Evolutionary conservation across 2,329 filamentous ascomycete genomes (phyloP).

Genomic region (Penicillium hordei): DNA sequence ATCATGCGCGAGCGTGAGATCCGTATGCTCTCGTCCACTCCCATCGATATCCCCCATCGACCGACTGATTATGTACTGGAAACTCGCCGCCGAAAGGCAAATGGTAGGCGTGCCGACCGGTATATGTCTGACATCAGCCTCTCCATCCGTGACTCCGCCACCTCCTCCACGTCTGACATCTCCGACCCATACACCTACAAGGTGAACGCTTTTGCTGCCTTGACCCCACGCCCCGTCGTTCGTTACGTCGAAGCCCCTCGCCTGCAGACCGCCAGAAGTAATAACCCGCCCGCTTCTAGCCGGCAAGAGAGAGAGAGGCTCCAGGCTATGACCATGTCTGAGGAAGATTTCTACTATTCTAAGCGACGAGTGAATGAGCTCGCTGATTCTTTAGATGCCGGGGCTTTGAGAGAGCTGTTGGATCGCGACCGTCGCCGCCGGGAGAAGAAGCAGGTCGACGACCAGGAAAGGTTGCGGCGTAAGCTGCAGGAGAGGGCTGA

Average conservation of each 20-base stretch:
- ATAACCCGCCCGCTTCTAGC: conserved; percentile 49
- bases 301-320: conserved; percentile 51
- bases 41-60: conserved; percentile 62
- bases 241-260: conserved; percentile 68
- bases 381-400: conserved; percentile 81
- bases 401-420: conserved; percentile 81
- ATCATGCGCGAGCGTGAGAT: conserved; percentile 83
- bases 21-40: conserved; percentile 72
- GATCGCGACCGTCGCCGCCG: conserved; percentile 80
- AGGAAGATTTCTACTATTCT: conserved; percentile 58
- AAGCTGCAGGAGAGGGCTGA: conserved; percentile 50
- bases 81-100: conserved; percentile 56
- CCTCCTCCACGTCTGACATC: conserved; percentile 72
- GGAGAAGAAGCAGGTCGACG: conserved; percentile 71
- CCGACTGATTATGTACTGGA: conserved; percentile 54
- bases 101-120: conserved; percentile 58
- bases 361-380: conserved; percentile 66
- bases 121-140: conserved; percentile 72
- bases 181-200: conserved; percentile 77
- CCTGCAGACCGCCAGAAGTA: conserved; percentile 49
- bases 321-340: conserved; percentile 56
- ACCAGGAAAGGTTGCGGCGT: conserved; percentile 61
- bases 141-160: conserved; percentile 69
- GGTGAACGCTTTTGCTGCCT: conserved; percentile 74
- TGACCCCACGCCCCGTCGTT: conserved; percentile 81